Base-by-base conservation (phyloP, 352 stramenopile genomes). In the Phytophthora chlamydospora region DNA sequence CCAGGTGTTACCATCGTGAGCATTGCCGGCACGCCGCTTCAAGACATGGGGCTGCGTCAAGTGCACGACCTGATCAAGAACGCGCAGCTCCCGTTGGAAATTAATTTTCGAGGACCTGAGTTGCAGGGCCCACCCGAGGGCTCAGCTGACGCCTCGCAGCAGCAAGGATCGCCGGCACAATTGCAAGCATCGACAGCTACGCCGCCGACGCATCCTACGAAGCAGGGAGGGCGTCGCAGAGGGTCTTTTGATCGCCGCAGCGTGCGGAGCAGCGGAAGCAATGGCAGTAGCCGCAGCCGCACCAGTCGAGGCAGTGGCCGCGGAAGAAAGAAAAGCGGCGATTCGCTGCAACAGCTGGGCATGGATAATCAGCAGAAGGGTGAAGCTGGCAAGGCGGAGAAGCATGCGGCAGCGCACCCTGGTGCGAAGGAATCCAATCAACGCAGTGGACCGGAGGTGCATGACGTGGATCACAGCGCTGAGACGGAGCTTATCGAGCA, bases 61-160 rank as follows among this genome's bases (percentile, higher is more conserved):
- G 84, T 95, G 43, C 88, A 96, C 66, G 85, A 91, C 29, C 51
- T 93, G 21, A 95, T 96, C 48, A 88, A 85, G 56, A 85, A 86
- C 27, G 84, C 83, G n/a, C 62, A 59, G 32, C 66, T 93, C 34
- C 88, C 88, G 11, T 58, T 96, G 31, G 64, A 75, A 17, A 95
- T 95, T 38, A 47, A 49, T 7, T 96, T 96, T 29, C 68, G 71
- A 8, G 80, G 74, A 39, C 53, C 51, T 32, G 58, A 71, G 29
- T 11, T 60, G 13, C 17, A 58, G 21, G 40, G 35, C 10, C 58
- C 60, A 4, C 50, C 57, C 11, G 59, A 32, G 13, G 3, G 57
- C 5, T 33, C 54, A 13, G 45, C 55, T 43, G 52, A 71, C 9
- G 4, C 33, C 21, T 35, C 38, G 6, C 48, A 60, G 33, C 47